These are phyloP conservation scores for Dendrobium nobile DNA, from an alignment of 106 monocot species.

Conservation along the genomic window DNA sequence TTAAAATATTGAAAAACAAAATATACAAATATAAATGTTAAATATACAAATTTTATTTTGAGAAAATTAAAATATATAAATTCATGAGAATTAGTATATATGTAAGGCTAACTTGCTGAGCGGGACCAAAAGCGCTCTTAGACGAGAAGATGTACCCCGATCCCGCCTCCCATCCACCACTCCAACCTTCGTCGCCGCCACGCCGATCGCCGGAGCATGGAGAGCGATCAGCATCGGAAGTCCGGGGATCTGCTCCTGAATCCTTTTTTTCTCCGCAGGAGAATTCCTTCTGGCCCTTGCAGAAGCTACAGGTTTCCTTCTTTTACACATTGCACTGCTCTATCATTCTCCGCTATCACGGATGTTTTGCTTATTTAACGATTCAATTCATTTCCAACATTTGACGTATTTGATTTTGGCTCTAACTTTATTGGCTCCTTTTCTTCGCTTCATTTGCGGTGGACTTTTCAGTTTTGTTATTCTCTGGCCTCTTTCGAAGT, in stretches of 20 bases:
- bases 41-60: too few species aligned
- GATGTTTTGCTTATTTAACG: too few species aligned
- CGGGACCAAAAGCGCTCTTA: not conserved
- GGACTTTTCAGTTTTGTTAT: not conserved
- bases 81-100: too few species aligned
- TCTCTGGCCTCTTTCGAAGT: not conserved
- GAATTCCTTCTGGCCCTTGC: constrained; percentile 18
- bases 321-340: not conserved
- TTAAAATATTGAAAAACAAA: too few species aligned
- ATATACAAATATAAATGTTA: too few species aligned
- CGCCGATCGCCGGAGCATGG: not conserved
- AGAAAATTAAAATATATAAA: too few species aligned
- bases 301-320: constrained; percentile 24
- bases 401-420: not conserved
- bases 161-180: not conserved
- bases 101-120: not conserved
- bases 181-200: not conserved
- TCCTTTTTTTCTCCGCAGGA: constrained; percentile 13
- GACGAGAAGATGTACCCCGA: not conserved
- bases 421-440: not conserved
- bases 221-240: not conserved
- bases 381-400: too few species aligned
- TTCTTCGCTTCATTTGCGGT: not conserved
- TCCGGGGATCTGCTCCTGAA: not conserved
- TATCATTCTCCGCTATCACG: not conserved